Percentiles rank a stretch among this genome's conserved stretches.
Conservation (phyloP, 2,329 filamentous ascomycete species). For the Periconia sp. region DNA sequence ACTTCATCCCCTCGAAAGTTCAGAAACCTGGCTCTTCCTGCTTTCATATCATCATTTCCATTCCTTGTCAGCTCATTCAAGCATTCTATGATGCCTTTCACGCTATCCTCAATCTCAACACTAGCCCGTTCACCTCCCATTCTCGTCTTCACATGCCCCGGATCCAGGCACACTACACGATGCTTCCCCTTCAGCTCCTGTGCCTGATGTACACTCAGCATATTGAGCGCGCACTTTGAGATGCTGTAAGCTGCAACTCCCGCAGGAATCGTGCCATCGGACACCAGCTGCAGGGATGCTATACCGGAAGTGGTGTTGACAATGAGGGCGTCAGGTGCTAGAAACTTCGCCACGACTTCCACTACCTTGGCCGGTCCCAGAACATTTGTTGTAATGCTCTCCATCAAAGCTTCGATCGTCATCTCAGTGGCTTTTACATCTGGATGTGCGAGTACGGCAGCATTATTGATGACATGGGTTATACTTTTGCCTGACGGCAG, state of each 20-base stretch:
- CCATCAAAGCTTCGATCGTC: conserved; percentile 3
- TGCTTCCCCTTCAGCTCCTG: conserved; percentile 7
- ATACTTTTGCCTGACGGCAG: conserved; percentile 7
- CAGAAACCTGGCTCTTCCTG: conserved; percentile 8
- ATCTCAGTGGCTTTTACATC: conserved; percentile 2
- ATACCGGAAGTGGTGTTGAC: conserved; percentile 43
- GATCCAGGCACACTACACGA: conserved; percentile 10
- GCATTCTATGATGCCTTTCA: conserved; percentile 7
- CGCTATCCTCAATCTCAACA: conserved; percentile 12
- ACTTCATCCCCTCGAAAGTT: conserved; percentile 11
- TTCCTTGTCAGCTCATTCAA: conserved; percentile 2
- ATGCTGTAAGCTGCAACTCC: conserved; percentile 10
- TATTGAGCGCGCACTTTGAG: conserved; percentile 13
- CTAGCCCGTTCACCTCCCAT: conserved; percentile 10
- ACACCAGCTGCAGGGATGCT: conserved; percentile 7
- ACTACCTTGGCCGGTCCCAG: conserved; percentile 47
- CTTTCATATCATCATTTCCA: conserved; percentile 1
- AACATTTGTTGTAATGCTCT: conserved; percentile 42
- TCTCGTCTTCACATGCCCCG: conserved; percentile 13
- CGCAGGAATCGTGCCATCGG: conserved; percentile 8
- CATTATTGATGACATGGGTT: conserved; percentile 14
- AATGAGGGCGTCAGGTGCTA: conserved; percentile 38
- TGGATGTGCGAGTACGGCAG: conserved; percentile 2
- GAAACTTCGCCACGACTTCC: conserved; percentile 44
- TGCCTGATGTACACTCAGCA: conserved; percentile 13